These are phyloP conservation scores for Larix kaempferi DNA, from an alignment of 75 land plant species.

Conservation along the genomic window DNA sequence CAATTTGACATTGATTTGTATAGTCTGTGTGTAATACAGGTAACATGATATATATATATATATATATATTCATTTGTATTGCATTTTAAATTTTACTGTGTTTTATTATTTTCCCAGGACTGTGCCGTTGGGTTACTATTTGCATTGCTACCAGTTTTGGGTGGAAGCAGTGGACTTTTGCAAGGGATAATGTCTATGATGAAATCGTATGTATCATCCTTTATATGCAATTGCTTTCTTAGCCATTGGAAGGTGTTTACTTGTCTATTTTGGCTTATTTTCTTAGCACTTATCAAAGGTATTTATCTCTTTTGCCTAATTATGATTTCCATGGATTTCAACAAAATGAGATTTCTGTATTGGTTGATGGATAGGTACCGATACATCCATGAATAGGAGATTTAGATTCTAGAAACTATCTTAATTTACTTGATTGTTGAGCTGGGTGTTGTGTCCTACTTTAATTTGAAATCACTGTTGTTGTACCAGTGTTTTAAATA, in stretches of 20 bases:
- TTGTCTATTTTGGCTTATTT: background rate
- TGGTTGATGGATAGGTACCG: background rate
- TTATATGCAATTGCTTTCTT: background rate
- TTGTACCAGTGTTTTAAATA: too few relatives aligned
- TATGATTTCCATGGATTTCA: background rate
- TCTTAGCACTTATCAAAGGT: background rate
- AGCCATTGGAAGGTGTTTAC: background rate
- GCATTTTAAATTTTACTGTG: conserved; percentile 4
- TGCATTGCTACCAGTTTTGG: conserved; percentile 96
- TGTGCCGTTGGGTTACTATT: conserved; percentile 98
- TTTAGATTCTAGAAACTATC: background rate
- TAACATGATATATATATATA: too few relatives aligned
- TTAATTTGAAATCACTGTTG: too few relatives aligned
- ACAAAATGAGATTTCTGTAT: background rate
- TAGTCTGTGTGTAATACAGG: background rate
- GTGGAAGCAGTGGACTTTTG: conserved; percentile 75
- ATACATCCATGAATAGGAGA: background rate
- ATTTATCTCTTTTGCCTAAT: background rate
- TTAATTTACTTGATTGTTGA: background rate
- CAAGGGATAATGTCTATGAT: conserved; percentile 91
- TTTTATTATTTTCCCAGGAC: conserved; percentile 47
- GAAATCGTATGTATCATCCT: conserved; percentile 60
- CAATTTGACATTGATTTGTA: background rate
- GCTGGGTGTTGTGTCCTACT: background rate
- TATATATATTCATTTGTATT: background rate